Conservation (phyloP, 768 basidiomycete genomes). For the Hortiboletus campestris region DNA sequence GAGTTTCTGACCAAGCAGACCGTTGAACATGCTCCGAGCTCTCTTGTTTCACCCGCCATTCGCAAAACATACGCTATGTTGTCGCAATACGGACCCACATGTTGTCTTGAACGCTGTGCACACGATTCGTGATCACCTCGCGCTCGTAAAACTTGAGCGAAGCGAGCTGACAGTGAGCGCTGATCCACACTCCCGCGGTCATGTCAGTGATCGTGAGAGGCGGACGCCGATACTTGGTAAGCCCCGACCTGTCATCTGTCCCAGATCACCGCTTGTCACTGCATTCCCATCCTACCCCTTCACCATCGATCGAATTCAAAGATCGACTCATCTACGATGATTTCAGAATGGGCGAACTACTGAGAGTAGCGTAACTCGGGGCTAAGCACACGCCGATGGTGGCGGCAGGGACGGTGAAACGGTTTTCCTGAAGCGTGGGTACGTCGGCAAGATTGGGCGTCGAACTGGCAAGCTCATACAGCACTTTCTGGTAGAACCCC, state of each 20-base stretch:
- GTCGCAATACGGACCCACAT: not conserved
- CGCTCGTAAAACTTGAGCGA: slow-evolving; percentile 1
- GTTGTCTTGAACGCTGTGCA: slow-evolving; percentile 3
- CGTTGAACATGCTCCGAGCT: no score
- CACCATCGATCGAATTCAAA: not conserved
- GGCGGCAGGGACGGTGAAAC: not conserved
- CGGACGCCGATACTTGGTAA: no score
- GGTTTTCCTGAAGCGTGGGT: not conserved
- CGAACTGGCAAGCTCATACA: not conserved
- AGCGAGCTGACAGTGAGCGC: slow-evolving; percentile 1
- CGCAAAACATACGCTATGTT: not conserved
- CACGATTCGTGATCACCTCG: not conserved
- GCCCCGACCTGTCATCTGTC: no score
- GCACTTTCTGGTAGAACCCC: not conserved
- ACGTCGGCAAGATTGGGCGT: not conserved
- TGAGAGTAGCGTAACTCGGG: not conserved
- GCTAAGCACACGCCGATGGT: not conserved
- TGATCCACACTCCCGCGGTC: slow-evolving; percentile 12
- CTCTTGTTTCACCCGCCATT: not conserved
- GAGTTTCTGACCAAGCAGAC: not conserved
- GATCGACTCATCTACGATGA: not conserved
- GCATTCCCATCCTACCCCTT: not conserved
- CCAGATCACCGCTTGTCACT: not conserved
- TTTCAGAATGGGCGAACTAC: not conserved
- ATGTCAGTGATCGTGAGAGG: slow-evolving; percentile 1